phyloP scores from a whole-genome alignment of 768 basidiomycete genomes.

The Galerina marginata region DNA sequence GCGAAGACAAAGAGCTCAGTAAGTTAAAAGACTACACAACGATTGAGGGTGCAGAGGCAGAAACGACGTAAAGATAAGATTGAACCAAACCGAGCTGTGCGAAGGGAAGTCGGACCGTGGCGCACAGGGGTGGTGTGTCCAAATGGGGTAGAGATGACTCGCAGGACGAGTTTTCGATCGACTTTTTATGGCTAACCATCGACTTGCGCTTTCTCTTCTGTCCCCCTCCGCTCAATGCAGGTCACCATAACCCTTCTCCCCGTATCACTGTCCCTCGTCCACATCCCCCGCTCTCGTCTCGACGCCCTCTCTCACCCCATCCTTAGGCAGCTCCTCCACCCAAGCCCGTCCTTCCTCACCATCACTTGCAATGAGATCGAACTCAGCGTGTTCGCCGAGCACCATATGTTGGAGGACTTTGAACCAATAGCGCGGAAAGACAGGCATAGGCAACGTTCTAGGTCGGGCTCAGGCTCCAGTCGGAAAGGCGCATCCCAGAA shows the following conservation, averaged over 20 bases:
- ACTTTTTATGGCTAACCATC: conserved; percentile 12
- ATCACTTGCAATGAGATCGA: conserved; percentile 82
- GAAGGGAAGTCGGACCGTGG: background rate
- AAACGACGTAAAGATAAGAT: too few relatives aligned
- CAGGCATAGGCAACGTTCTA: conserved; percentile 48
- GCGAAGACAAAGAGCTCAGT: too few relatives aligned
- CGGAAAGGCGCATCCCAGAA: conserved; percentile 29
- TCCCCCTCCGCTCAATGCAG: conserved; percentile 35
- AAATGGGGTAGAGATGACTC: background rate
- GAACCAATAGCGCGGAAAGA: conserved; percentile 65
- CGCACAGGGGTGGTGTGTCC: conserved; percentile 9
- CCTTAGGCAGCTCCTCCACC: conserved; percentile 72
- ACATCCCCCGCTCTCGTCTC: conserved; percentile 75
- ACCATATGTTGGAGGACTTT: conserved; percentile 60
- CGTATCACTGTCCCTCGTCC: conserved; percentile 72
- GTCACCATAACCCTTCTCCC: conserved; percentile 76
- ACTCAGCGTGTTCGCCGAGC: conserved; percentile 75
- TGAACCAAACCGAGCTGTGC: background rate
- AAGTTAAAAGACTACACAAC: too few relatives aligned
- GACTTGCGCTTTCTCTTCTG: background rate
- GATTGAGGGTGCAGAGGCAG: too few relatives aligned
- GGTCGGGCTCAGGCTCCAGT: conserved; percentile 42
- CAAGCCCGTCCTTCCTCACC: conserved; percentile 71
- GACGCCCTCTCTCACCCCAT: conserved; percentile 61
- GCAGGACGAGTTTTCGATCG: conserved; percentile 3